Evolutionary conservation across 352 stramenopile species (phyloP), one percentile per base, ranked within the genome.

Genomic region (Blastocystis sp.): DNA sequence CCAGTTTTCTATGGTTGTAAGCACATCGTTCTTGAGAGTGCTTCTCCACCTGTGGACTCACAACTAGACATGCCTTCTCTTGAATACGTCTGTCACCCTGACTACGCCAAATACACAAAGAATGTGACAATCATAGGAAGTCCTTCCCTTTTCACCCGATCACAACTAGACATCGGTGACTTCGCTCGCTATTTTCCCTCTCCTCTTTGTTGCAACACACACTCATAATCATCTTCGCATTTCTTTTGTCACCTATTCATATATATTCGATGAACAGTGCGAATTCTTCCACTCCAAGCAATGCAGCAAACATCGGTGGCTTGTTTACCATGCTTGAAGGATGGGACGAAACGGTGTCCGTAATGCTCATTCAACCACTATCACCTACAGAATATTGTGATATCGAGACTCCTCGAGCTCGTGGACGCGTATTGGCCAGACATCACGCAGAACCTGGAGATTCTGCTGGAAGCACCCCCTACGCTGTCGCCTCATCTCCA

Each of bases 281-380:
- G 21, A 28, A 28, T 1, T 69, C 11, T 42, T 4, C 40, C 11
- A 14, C 24, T 69, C 11, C 17, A 69, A 21, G 40, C 11, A 28
- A 28, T 24, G 40, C 24, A 48, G 24, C 38, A 11, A 79, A 79
- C 38, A 79, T 79, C 54, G 11, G 21, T 43, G 69, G 69, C 43
- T 54, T 79, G 24, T 61, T 79, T 52, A 79, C 69, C 21, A 79
- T 79, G 69, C 45, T 79, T n/a, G 69, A 79, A 79, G 69, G 69
- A 21, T 79, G 69, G 69, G 45, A 79, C 24, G 69, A 79, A 64
- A 21, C 19, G 21, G 38, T 79, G 6, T 79, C 69, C n/a, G 69
- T 79, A 45, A 38, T 11, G 21, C 19, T 64, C n/a, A 14, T 24
- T 21, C 6, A 43, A 64, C 11, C 1, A 45, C 48, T n/a, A 11